These are phyloP conservation scores for Neonectria faginata DNA, from an alignment of 2,329 filamentous ascomycete species.

Conservation along the genomic window DNA sequence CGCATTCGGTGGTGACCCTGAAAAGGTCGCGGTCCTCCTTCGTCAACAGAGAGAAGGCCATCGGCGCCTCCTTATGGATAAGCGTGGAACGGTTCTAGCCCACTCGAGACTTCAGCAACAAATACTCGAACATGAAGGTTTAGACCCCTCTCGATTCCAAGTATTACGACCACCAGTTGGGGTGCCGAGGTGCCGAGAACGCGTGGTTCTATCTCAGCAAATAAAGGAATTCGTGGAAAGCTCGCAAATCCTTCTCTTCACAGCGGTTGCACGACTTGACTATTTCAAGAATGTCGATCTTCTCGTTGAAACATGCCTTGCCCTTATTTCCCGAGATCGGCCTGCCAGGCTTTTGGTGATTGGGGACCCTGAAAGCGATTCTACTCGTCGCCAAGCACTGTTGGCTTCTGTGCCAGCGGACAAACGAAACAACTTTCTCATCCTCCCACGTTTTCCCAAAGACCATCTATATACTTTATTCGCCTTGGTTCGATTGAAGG, in stretches of 20 bases:
- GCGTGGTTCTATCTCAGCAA: constrained; percentile 8
- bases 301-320: constrained; percentile 12
- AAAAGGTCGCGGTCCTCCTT: constrained; percentile 14
- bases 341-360: constrained; percentile 8
- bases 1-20: constrained; percentile 11
- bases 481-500: constrained; percentile 10
- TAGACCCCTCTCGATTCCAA: constrained; percentile 8
- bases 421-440: constrained; percentile 10
- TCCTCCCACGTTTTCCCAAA: constrained; percentile 11
- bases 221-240: constrained; percentile 12
- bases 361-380: constrained; percentile 14
- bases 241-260: constrained; percentile 14
- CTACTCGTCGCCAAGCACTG: constrained; percentile 6
- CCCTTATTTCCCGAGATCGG: constrained; percentile 1
- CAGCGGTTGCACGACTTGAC: constrained; percentile 11
- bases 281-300: constrained; percentile 19
- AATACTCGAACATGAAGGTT: constrained; percentile 14
- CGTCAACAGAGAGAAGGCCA: constrained; percentile 15
- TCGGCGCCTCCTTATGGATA: constrained; percentile 13
- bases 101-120: constrained; percentile 15
- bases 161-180: constrained; percentile 13
- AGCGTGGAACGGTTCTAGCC: constrained; percentile 13
- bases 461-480: constrained; percentile 15
- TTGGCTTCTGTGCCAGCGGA: constrained; percentile 11
- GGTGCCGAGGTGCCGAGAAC: constrained; percentile 5